These are phyloP conservation scores for Colletotrichum sp. DNA, from an alignment of 2,329 filamentous ascomycete genomes.

Conservation along the genomic window DNA sequence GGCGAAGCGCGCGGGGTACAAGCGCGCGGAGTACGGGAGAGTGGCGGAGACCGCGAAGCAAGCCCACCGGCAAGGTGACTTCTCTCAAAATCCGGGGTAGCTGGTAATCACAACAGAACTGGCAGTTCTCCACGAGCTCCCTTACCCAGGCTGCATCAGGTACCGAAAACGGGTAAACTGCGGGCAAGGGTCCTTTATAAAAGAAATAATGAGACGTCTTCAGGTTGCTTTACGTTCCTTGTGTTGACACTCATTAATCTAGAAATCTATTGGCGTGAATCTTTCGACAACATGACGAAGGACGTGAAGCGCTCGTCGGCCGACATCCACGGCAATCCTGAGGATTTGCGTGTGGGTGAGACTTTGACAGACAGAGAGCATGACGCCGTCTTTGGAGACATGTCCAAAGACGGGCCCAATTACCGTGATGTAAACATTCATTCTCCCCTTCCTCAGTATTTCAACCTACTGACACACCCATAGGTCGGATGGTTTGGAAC, in stretches of 20 bases:
- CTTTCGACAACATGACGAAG: neutral
- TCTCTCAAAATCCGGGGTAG: neutral
- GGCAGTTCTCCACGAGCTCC: neutral
- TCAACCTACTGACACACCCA: neutral
- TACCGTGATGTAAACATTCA: neutral
- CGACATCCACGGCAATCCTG: neutral
- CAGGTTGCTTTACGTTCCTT: neutral
- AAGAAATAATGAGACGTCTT: neutral
- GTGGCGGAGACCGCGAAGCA: neutral
- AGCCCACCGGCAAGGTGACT: neutral
- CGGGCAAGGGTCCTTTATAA: neutral
- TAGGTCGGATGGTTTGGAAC: conserved; percentile 48
- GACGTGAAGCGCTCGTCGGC: neutral
- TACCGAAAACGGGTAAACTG: neutral
- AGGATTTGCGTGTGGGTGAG: neutral
- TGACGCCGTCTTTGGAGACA: neutral
- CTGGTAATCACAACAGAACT: neutral
- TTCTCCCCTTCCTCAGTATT: neutral
- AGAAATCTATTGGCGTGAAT: accelerated
- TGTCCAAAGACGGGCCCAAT: neutral
- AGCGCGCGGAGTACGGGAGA: neutral
- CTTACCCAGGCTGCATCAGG: neutral
- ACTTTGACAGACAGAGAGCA: neutral
- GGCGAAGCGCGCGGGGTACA: too few species aligned
- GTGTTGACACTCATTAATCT: neutral